Evolutionary conservation across 306 rosid species (phyloP).

Genomic region (Vigna unguiculata): DNA sequence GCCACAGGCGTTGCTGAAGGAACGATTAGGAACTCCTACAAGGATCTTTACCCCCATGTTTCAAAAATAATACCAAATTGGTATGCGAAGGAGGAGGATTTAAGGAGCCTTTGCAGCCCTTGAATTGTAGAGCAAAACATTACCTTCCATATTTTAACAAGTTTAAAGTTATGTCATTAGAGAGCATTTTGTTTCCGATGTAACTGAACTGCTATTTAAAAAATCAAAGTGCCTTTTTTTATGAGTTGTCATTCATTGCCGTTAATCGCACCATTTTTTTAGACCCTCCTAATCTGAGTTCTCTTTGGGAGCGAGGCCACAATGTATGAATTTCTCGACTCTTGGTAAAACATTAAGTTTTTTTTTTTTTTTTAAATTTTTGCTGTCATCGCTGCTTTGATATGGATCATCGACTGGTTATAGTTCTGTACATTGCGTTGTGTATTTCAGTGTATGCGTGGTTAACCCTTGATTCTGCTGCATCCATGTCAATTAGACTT

Average conservation of each 20-base stretch:
- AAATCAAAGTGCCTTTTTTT: conserved; percentile 28
- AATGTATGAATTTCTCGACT: neutral
- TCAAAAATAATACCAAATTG: conserved; percentile 92
- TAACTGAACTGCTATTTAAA: conserved; percentile 36
- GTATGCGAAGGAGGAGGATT: conserved; percentile 94
- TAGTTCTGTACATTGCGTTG: neutral
- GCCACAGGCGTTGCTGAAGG: conserved; percentile 99
- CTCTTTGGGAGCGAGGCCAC: conserved; percentile 29
- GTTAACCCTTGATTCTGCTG: neutral
- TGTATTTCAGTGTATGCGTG: no score
- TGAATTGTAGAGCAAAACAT: conserved; percentile 49
- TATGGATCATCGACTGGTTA: neutral
- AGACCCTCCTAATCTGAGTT: conserved; percentile 7
- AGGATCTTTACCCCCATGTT: conserved; percentile 89
- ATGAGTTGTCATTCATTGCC: conserved; percentile 16
- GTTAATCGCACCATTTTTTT: conserved; percentile 2
- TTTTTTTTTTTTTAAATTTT: no score
- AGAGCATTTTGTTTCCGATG: conserved; percentile 46
- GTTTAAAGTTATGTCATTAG: conserved; percentile 36
- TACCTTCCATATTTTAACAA: conserved; percentile 18
- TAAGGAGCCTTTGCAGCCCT: conserved; percentile 91
- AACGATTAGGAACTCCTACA: conserved; percentile 89
- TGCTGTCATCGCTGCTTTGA: neutral
- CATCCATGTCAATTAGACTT: neutral
- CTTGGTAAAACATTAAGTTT: neutral